Evolutionary conservation across 225 moss, liverwort and hornwort species (phyloP).

Genomic region (Asterella californica): DNA sequence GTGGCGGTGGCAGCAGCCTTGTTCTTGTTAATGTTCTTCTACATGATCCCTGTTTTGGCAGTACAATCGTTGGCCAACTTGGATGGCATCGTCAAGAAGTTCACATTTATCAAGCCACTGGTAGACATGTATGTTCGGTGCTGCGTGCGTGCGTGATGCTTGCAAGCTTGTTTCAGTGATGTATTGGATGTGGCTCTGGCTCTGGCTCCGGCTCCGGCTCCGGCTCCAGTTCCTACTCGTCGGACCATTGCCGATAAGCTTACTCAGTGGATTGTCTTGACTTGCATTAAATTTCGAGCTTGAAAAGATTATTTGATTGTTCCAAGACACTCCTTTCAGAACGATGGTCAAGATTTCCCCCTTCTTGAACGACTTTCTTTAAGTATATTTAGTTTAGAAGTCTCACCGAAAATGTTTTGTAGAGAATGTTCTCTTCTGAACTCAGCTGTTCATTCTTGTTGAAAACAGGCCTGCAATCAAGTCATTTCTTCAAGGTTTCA

Average conservation of each 20-base stretch:
- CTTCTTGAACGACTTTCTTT: neutral
- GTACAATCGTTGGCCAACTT: slow-evolving; percentile 76
- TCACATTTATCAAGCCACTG: slow-evolving; percentile 43
- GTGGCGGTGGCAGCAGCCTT: slow-evolving; percentile 35
- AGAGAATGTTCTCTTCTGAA: neutral
- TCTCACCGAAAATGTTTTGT: neutral
- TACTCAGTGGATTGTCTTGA: neutral
- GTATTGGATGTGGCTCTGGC: neutral
- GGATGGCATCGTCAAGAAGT: slow-evolving; percentile 31
- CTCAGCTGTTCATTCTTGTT: neutral
- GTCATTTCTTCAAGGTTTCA: slow-evolving; percentile 65
- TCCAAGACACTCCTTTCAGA: too few species aligned
- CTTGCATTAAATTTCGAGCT: too few species aligned
- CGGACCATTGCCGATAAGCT: neutral
- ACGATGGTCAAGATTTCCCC: neutral
- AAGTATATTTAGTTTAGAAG: neutral
- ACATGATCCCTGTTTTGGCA: slow-evolving; percentile 51
- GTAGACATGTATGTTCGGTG: slow-evolving; percentile 43
- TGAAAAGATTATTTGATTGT: too few species aligned
- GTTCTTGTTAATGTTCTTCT: slow-evolving; percentile 57
- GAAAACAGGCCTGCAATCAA: slow-evolving; percentile 46
- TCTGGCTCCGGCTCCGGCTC: neutral
- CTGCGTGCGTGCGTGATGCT: too few species aligned
- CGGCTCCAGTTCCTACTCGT: neutral
- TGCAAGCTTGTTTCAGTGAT: too few species aligned